Conservation (phyloP, 371 early-diverging fungal species). For the Cokeromyces recurvatus region DNA sequence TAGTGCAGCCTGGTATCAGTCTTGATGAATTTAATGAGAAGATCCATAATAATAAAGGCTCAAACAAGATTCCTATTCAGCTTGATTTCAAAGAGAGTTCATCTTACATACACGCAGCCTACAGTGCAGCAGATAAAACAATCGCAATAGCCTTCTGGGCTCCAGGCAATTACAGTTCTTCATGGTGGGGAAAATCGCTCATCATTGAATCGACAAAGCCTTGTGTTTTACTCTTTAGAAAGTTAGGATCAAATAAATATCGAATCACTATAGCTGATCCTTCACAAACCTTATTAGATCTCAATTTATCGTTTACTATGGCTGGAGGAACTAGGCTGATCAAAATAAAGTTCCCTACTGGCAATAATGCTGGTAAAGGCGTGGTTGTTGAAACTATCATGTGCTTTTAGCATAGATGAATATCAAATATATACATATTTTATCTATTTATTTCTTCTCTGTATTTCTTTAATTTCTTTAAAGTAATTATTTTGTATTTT, state of each 20-base stretch:
- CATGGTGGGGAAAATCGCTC: conserved; percentile 8
- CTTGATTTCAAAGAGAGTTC: conserved; percentile 6
- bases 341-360: conserved; percentile 9
- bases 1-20: conserved; percentile 19
- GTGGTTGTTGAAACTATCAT: no score
- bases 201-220: conserved; percentile 6
- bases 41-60: neutral
- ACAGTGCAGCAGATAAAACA: conserved; percentile 10
- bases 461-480: no score
- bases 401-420: no score
- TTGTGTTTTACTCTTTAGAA: conserved; percentile 7
- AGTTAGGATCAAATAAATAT: neutral
- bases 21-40: conserved; percentile 1
- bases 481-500: no score
- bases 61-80: conserved; percentile 1
- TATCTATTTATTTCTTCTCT: no score
- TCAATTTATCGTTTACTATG: conserved; percentile 11
- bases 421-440: no score
- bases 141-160: conserved; percentile 28
- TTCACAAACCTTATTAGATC: conserved; percentile 10
- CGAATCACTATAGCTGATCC: conserved; percentile 22
- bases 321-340: neutral
- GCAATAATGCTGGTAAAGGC: conserved; percentile 8
- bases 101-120: conserved; percentile 19
- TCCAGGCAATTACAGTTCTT: conserved; percentile 11